Percentiles rank a stretch among this genome's conserved stretches.
phyloP scores from a whole-genome alignment of 345 rosid species.

The Salix udensis region DNA sequence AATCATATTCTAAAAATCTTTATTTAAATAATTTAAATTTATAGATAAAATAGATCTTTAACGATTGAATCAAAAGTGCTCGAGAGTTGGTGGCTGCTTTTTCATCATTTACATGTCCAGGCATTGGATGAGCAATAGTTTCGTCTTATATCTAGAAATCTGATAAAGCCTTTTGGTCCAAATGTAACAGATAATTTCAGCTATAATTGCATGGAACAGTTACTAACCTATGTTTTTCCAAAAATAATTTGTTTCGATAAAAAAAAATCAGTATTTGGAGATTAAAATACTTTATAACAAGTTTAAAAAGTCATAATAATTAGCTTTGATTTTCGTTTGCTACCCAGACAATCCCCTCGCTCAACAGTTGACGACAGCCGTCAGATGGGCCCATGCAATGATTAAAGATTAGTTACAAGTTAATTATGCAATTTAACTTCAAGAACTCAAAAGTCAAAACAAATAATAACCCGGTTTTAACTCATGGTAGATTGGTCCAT shows the following conservation, averaged over 20 bases:
- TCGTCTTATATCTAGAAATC: neutral
- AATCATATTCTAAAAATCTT: too few relatives aligned
- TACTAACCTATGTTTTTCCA: neutral
- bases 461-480: slow-evolving; percentile 14
- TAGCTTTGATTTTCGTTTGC: neutral
- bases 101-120: neutral
- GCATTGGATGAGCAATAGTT: neutral
- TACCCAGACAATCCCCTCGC: neutral
- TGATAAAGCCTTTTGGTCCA: neutral
- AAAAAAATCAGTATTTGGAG: neutral
- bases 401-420: neutral
- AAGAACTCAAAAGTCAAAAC: slow-evolving; percentile 27
- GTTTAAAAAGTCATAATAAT: neutral
- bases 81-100: neutral
- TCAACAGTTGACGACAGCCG: neutral
- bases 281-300: neutral
- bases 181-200: neutral
- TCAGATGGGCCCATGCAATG: slow-evolving; percentile 8
- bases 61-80: neutral
- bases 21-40: too few relatives aligned
- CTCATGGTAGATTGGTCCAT: slow-evolving; percentile 32
- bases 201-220: too few relatives aligned
- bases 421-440: slow-evolving; percentile 18
- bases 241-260: neutral
- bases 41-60: too few relatives aligned